Base-by-base conservation (phyloP, 345 rosid genomes). In the Salix brachista region DNA sequence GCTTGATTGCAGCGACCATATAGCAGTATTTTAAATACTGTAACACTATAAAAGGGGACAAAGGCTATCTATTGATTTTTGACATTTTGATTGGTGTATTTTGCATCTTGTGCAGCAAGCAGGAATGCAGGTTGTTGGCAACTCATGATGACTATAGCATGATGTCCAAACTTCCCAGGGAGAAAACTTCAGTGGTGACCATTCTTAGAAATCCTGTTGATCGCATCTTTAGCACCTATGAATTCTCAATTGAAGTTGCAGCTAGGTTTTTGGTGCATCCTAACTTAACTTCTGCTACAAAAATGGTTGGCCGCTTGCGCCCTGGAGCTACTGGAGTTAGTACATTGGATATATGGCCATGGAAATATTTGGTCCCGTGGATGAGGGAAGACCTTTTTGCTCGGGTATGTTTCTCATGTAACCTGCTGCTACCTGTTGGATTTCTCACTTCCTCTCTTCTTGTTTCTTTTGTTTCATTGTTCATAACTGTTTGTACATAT, bases 101-200 rank as follows among this genome's bases (percentile, higher is more conserved):
- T 76, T 67, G 17, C 73, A 64, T 69, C 71, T 76, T 71, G 52
- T 90, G 83, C 87, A 96, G 99, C 80, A 91, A 90, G 78, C 71
- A 79, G 78, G 87, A 85, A 74, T 96, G 99, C 86, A 88, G 90
- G 78, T 86, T 96, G 85, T 80, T 93, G 86, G 89, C 83, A 42
- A 96, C 97, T 26, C 99, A 96, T 87, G 98, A 96, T 88, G 99
- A 96, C 82, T 96, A 96, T 80, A 96, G 99, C 89, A 75, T 93
- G 87, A 90, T 88, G 85, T 89, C 94, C 75, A 89, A 90, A 82
- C 91, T 96, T 87, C 94, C 96, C 5, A 85, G 71, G 82, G 92
- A 88, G 78, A 90, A 80, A 82, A 95, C 97, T 12, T 95, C 99
- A 8, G 93, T 93, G 73, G 90, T 91, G 85, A 95, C 99, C 7